These are phyloP conservation scores for Parachaetomium inaequale DNA, from an alignment of 495 filamentous ascomycete species.

Conservation along the genomic window DNA sequence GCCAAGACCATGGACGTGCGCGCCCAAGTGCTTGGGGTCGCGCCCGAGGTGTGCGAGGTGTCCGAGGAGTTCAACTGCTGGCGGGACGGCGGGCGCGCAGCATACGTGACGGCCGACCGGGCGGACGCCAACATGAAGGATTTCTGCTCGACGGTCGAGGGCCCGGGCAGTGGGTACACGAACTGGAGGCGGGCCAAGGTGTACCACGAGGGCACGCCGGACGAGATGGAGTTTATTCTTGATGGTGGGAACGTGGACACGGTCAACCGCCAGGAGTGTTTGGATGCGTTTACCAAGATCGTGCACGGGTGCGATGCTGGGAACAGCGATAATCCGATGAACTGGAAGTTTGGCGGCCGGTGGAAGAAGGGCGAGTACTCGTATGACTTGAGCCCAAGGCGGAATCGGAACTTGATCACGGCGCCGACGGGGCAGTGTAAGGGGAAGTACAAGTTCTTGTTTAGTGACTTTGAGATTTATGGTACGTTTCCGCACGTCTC, in stretches of 20 bases:
- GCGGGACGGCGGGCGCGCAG: neutral
- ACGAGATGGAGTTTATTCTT: neutral
- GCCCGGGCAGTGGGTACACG: neutral
- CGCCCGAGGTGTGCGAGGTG: neutral
- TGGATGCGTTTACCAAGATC: neutral
- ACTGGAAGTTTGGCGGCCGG: slow-evolving; percentile 1
- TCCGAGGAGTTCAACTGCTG: neutral
- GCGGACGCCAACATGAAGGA: neutral
- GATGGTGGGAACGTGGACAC: neutral
- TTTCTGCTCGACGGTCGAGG: neutral
- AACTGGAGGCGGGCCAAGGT: slow-evolving; percentile 1
- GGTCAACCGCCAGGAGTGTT: neutral
- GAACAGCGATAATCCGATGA: neutral
- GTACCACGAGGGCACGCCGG: slow-evolving; percentile 2
- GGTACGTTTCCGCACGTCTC: neutral
- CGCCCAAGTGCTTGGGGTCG: neutral
- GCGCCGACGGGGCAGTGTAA: neutral
- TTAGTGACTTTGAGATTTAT: neutral
- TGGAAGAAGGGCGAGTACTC: neutral
- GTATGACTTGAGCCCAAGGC: neutral
- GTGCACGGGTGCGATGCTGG: neutral
- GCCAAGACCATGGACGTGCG: neutral
- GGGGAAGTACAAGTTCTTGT: neutral
- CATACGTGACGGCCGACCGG: neutral
- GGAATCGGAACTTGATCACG: neutral